Base-by-base conservation (phyloP, 768 basidiomycete species). In the Termitomyces sp. region DNA sequence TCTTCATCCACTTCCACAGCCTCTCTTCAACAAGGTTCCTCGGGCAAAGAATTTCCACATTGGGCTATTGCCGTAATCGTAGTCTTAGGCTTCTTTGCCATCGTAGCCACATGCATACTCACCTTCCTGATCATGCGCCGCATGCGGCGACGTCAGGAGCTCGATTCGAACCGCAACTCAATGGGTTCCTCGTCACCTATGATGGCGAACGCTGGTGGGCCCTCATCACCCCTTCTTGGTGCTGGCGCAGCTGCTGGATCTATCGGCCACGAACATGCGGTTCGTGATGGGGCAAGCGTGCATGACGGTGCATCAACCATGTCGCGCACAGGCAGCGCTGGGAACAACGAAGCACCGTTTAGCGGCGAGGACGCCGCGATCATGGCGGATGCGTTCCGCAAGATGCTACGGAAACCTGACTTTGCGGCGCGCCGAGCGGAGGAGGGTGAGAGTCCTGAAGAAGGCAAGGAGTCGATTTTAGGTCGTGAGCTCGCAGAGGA, bases 11-110 rank as follows among this genome's bases (percentile, higher is more conserved):
- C 62, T 49, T 57, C 65, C 34, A 61, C 73, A 52, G 82, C 75
- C 52, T 74, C 58, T 61, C 77, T 90, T 22, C 89, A 89, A 68
- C 63, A 68, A 52, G 60, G 67, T 18, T 57, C 58, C 31, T 63
- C 66, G 53, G 67, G 62, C 57, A 68, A 78, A 16, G 65, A 76
- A 37, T 94, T 94, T 69, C 93, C 92, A 9, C 84, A 84, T 68
- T 95, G 92, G 93, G 94, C 91, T 11, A 95, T 95, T 66, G 92
- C 95, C 54, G 88, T 95, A 63, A 91, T 95, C 54, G 88, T 88
- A 49, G 82, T 95, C 44, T 83, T 95, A 27, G 93, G 91, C 27
- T 88, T 93, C 74, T 78, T 94, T 60, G 91, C 93, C 57, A 85
- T 94, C 61, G 79, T 84, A 45, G 84, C 88, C 15, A 76, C 82